These are phyloP conservation scores for Cercophora newfieldiana DNA, from an alignment of 495 filamentous ascomycete species.

Conservation along the genomic window DNA sequence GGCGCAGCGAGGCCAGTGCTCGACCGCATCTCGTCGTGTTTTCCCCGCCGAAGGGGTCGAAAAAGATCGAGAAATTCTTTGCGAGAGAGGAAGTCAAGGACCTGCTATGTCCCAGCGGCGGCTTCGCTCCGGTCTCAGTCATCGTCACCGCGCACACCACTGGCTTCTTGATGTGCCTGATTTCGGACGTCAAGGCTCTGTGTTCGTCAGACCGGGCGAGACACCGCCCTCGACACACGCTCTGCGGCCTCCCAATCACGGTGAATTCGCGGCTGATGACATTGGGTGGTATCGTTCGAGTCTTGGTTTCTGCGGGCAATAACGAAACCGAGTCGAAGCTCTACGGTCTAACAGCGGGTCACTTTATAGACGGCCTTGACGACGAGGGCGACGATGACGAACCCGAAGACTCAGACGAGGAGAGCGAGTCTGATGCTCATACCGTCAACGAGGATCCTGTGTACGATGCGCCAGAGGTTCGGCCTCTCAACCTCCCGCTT, in stretches of 20 bases:
- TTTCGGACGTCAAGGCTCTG: background rate
- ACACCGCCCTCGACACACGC: background rate
- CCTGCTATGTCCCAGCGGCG: background rate
- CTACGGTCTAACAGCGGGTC: background rate
- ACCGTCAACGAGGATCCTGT: background rate
- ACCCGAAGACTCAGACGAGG: background rate
- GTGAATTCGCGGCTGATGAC: slow-evolving; percentile 1
- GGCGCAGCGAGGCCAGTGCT: background rate
- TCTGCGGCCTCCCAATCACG: background rate
- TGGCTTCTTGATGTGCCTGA: background rate
- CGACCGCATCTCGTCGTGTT: slow-evolving; percentile 3
- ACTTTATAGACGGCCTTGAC: background rate
- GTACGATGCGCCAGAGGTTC: background rate
- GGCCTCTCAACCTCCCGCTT: background rate
- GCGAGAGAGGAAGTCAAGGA: slow-evolving; percentile 1
- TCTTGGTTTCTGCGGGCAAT: background rate
- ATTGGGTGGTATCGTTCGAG: background rate
- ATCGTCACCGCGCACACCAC: background rate
- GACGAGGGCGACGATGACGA: background rate
- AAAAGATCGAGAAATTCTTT: slow-evolving; percentile 2
- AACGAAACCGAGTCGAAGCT: background rate
- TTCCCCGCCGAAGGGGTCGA: background rate
- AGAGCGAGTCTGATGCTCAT: background rate
- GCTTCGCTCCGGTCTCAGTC: background rate
- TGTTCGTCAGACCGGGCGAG: background rate